These are phyloP conservation scores for Plasmodium vivax DNA, from an alignment of 169 alveolate species.

Conservation along the genomic window DNA sequence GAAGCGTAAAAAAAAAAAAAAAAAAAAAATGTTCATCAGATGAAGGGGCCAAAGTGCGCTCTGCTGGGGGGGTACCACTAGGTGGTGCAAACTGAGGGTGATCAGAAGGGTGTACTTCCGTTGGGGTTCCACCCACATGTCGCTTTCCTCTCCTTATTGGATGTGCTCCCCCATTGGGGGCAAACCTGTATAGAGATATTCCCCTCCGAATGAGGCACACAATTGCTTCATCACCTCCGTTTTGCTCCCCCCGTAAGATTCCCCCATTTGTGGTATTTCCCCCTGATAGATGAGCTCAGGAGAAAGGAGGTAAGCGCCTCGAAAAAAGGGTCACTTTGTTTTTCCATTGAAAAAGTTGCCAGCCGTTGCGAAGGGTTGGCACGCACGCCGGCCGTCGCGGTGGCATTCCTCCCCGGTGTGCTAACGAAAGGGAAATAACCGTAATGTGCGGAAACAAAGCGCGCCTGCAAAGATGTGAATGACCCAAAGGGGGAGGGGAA, in stretches of 20 bases:
- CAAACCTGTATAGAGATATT: background rate
- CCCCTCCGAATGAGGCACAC: background rate
- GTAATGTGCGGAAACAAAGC: background rate
- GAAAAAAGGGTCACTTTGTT: background rate
- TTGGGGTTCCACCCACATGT: background rate
- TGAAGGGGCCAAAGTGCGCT: background rate
- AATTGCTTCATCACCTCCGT: background rate
- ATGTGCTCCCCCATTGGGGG: background rate
- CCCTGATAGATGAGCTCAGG: conserved; percentile 13
- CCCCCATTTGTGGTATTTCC: background rate
- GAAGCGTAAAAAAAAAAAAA: background rate
- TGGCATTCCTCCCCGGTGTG: background rate
- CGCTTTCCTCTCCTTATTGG: background rate
- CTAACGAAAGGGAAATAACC: background rate
- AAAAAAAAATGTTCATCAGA: background rate
- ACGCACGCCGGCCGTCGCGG: no score
- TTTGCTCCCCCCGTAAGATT: background rate
- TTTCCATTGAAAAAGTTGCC: background rate
- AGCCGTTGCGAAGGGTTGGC: background rate
- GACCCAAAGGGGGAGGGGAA: background rate
- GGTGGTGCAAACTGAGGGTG: background rate
- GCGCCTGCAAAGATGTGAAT: background rate
- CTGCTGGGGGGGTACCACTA: background rate
- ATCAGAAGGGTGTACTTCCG: background rate
- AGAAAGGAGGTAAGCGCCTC: conserved; percentile 28